These are phyloP conservation scores for Eutrema salsugineum DNA, from an alignment of 441 rosid species.

Conservation along the genomic window DNA sequence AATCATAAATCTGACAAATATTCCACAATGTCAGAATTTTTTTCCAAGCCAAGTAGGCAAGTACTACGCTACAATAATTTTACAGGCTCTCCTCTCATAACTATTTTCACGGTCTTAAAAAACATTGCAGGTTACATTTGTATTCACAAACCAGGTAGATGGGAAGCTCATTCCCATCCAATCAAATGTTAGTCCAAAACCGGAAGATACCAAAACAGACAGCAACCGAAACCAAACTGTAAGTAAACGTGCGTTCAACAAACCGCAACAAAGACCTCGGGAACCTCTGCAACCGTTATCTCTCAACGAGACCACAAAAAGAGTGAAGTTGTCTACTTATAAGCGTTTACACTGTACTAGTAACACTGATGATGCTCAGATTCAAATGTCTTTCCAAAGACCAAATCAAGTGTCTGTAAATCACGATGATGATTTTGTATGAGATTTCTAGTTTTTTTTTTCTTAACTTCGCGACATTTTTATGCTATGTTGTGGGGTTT, in stretches of 20 bases:
- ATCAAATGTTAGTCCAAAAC: constrained; percentile 40
- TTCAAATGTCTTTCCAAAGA: constrained; percentile 45
- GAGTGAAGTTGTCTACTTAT: constrained; percentile 30
- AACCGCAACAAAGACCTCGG: constrained; percentile 37
- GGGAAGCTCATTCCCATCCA: constrained; percentile 88
- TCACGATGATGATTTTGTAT: constrained; percentile 27
- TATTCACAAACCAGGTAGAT: constrained; percentile 90
- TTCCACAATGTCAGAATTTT: background rate
- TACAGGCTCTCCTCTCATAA: background rate
- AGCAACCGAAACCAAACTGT: constrained; percentile 28
- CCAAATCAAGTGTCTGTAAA: constrained; percentile 29
- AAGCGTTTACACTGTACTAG: constrained; percentile 27
- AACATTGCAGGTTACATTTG: constrained; percentile 71
- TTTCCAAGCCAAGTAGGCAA: constrained; percentile 1
- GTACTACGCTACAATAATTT: background rate
- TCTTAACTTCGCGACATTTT: background rate
- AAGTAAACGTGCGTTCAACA: constrained; percentile 29
- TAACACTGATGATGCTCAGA: background rate
- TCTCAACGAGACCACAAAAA: constrained; percentile 21
- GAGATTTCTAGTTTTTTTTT: constrained; percentile 1
- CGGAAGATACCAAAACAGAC: constrained; percentile 21
- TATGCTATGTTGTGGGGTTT: background rate
- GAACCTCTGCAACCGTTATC: constrained; percentile 39
- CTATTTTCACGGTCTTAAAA: background rate
- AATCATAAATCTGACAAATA: background rate